Evolutionary conservation across 495 filamentous ascomycete species (phyloP), one percentile per base, ranked within the genome.

Genomic region (Aspergillus leporis): DNA sequence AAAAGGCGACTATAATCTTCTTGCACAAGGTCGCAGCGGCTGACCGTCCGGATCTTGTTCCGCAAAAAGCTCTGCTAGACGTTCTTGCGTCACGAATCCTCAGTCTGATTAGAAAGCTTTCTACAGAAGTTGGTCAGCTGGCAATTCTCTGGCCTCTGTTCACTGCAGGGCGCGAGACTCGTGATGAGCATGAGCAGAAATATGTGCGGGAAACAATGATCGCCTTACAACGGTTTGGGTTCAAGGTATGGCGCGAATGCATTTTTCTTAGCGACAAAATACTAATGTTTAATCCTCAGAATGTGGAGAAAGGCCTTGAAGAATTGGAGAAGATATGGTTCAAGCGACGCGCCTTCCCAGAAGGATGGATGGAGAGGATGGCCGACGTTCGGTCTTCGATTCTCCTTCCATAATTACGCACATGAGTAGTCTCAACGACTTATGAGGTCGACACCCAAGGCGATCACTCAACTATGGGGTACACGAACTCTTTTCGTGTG

Each of bases 131-230:
- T 13, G 70, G 74, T 2, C 73, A 74, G 30, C 50, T 77, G 55
- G 74, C 74, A 19, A 55, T 70, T 8, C 22, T 73, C 4, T 77
- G 73, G 74, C 74, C 73, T 13, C 63, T 77, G 16, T 76, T 72
- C 51, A 72, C 74, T 18, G 73, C 72, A 3, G 74, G 74, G 1
- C 73, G 72, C 25, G 73, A 76, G 47, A 71, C 70, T 5, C 65
- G 72, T n/a, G 65, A 70, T 18, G 66, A 72, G 34, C 9, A 47
- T 4, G 68, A 76, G 58, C 74, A 76, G 45, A 63, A 65, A 47
- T 72, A 65, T 53, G 66, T 78, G 40, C 70, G 70, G 13, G 56
- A 74, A 31, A 78, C 70, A 0, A 74, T 78, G 72, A 54, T 68
- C 0, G 68, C 70, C 25, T 58, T 78, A 31, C 67, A 69, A 43